Conservation (phyloP, 805 yeast genomes). For the Torulaspora gathmanii region DNA sequence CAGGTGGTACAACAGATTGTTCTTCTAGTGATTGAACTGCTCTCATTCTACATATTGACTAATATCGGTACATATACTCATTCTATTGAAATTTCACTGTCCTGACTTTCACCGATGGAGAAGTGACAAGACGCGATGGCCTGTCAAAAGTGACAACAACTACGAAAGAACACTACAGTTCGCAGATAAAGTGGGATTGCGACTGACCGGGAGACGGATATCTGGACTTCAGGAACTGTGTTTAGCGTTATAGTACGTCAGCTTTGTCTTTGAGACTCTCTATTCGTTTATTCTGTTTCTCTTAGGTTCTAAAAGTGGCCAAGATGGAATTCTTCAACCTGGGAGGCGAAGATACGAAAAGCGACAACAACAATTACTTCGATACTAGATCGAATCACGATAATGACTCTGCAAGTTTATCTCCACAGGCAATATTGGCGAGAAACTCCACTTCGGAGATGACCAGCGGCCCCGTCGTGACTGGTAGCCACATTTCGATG, state of each 20-base stretch:
- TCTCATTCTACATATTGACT: background rate
- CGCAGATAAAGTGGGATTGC: no score
- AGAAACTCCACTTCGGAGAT: conserved; percentile 22
- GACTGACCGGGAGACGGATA: no score
- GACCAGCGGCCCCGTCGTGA: conserved; percentile 8
- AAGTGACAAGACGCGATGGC: background rate
- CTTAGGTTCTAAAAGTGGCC: background rate
- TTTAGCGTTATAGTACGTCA: background rate
- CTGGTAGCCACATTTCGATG: conserved; percentile 20
- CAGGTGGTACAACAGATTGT: conserved; percentile 34
- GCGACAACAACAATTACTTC: conserved; percentile 33
- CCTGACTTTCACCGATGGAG: background rate
- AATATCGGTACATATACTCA: background rate
- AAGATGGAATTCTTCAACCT: conserved; percentile 15
- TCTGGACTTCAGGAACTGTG: no score
- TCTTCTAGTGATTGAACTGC: conserved; percentile 10
- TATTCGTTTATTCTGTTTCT: background rate
- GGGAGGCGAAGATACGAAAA: conserved; percentile 21
- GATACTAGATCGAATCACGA: conserved; percentile 42
- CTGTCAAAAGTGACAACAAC: background rate
- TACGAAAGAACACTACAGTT: background rate
- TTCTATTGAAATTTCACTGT: background rate
- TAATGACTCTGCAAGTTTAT: conserved; percentile 17
- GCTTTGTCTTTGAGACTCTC: background rate
- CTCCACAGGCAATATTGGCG: conserved; percentile 35